Percentiles rank a stretch among this genome's conserved stretches.
These are phyloP conservation scores for Eutypella sp. DNA, from an alignment of 2,329 filamentous ascomycete species.

Conservation along the genomic window DNA sequence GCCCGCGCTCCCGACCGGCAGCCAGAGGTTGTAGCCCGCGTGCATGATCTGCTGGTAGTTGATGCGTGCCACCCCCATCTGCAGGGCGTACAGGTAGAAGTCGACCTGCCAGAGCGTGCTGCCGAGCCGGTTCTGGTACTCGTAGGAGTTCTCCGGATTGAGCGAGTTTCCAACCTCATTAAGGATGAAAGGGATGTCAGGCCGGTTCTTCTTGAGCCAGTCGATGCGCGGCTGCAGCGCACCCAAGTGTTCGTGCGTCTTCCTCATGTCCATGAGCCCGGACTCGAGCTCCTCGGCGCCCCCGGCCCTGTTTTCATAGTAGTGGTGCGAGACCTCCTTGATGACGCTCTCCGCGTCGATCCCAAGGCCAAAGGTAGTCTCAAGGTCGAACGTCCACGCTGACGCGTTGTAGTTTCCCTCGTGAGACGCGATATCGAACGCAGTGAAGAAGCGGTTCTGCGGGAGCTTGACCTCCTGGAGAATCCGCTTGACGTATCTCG, in stretches of 20 bases:
- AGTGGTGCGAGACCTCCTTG: slow-evolving; percentile 33
- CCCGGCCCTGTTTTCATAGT: slow-evolving; percentile 30
- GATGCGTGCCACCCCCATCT: slow-evolving; percentile 29
- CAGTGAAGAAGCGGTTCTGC: slow-evolving; percentile 27
- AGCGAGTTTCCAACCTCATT: slow-evolving; percentile 33
- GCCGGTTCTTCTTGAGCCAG: slow-evolving; percentile 27
- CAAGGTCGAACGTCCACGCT: slow-evolving; percentile 23
- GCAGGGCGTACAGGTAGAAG: slow-evolving; percentile 31
- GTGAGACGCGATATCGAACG: slow-evolving; percentile 29
- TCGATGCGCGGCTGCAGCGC: slow-evolving; percentile 24
- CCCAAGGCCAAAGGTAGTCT: slow-evolving; percentile 26
- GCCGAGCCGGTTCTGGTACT: slow-evolving; percentile 30
- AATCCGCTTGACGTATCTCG: slow-evolving; percentile 27
- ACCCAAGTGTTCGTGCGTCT: slow-evolving; percentile 25
- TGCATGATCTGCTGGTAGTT: slow-evolving; percentile 36
- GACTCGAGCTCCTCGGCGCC: slow-evolving; percentile 22
- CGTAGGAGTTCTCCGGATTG: slow-evolving; percentile 23
- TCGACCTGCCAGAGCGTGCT: slow-evolving; percentile 33
- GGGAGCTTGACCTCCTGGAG: slow-evolving; percentile 20
- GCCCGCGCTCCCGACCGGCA: slow-evolving; percentile 25
- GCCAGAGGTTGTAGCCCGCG: slow-evolving; percentile 25
- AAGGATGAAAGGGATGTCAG: slow-evolving; percentile 28
- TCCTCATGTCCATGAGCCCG: slow-evolving; percentile 25
- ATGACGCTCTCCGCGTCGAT: slow-evolving; percentile 27
- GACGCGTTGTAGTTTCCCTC: slow-evolving; percentile 13